phyloP scores from a whole-genome alignment of 331 rosid genomes.

The Malus hybrid region DNA sequence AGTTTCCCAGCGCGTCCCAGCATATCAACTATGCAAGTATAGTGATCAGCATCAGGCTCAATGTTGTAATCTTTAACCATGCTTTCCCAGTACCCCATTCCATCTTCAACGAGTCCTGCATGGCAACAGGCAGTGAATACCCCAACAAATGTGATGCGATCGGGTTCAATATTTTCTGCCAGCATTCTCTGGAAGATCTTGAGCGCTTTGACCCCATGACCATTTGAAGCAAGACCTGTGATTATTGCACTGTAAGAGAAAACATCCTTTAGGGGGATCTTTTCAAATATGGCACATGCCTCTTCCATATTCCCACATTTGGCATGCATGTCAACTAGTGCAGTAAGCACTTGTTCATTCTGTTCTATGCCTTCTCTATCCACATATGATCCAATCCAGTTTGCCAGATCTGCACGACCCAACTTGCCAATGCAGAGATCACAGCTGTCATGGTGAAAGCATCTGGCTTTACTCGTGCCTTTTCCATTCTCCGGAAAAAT shows the following conservation, averaged over 20 bases:
- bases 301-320: conserved; percentile 17
- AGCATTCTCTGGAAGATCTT: conserved; percentile 15
- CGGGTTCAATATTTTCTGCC: conserved; percentile 14
- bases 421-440: conserved; percentile 23
- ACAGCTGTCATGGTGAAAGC: conserved; percentile 24
- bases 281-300: conserved; percentile 9
- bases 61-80: conserved; percentile 12
- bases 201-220: conserved; percentile 16
- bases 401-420: conserved; percentile 5
- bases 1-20: conserved; percentile 22
- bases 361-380: conserved; percentile 7
- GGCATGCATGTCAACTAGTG: conserved; percentile 24
- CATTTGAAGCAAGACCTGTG: conserved; percentile 21
- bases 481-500: conserved; percentile 10
- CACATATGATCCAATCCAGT: conserved; percentile 10
- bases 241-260: conserved; percentile 17
- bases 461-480: background rate
- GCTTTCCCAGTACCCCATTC: conserved; percentile 18
- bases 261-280: conserved; percentile 4
- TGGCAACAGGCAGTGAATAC: conserved; percentile 22
- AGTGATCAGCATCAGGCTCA: conserved; percentile 11
- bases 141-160: conserved; percentile 15
- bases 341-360: conserved; percentile 15
- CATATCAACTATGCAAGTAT: conserved; percentile 13
- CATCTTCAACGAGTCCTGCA: conserved; percentile 10